Evolutionary conservation across 768 basidiomycete genomes (phyloP), one percentile per base, ranked within the genome.

Genomic region (Auricularia sp.): DNA sequence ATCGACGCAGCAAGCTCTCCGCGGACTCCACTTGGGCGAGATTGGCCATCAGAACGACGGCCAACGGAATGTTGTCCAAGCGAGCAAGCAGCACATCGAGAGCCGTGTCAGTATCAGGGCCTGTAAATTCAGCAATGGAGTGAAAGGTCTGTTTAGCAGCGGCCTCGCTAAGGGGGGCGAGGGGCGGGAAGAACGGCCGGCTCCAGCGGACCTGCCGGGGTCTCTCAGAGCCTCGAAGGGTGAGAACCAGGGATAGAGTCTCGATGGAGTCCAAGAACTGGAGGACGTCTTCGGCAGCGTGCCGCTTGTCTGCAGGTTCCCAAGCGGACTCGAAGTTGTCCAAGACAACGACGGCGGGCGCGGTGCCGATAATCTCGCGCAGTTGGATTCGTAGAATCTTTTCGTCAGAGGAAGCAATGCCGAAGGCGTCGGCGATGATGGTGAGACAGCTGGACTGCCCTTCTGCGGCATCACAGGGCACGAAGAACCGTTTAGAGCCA

Each of bases 31-130:
- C 62, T 11, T 56, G 56, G 62, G 66, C 69, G 2, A 65, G 64
- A 36, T 70, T 70, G 4, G 77, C 77, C 69, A 77, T 70, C 3
- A 78, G 69, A 23, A 70, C 74, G 36, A 78, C 67, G n/a, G 70
- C 70, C 1, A 71, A 69, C 23, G 70, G 70, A 21, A 71, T 63
- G 61, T 35, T 66, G 34, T 71, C 70, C 54, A 71, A 62, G 18
- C 65, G 65, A 39, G 53, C 23, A 16, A 70, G 62, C 23, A 71
- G 61, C 67, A 34, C 56, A 54, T 66, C 67, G 56, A 70, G 63
- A 29, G 29, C 29, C 29, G 29, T 2, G 36, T 66, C 60, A 10
- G 66, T 66, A 29, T 71, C 70, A 60, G 67, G 63, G 61, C 70
- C 70, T 47, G 64, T 44, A 36, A 65, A 65, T 64, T 69, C 70